A percentile compares a stretch with the other conserved stretches of the same genome.
These are phyloP conservation scores for Nyctanthes arbortristis DNA, from an alignment of 257 asterid genomes.

Conservation along the genomic window DNA sequence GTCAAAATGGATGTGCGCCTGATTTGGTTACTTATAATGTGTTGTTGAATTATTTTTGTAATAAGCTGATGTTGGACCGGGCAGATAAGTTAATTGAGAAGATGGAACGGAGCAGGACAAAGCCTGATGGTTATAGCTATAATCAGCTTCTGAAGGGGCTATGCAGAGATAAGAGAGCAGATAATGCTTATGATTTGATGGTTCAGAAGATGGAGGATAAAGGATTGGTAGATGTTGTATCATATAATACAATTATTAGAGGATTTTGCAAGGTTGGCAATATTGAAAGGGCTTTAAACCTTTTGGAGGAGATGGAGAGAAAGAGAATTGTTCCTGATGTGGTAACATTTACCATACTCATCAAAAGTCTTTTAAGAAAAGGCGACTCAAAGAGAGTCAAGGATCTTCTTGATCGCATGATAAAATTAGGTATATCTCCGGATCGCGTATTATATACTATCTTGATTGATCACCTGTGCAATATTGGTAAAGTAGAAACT, in stretches of 20 bases:
- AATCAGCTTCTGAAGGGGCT: conserved; percentile 83
- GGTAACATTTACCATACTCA: conserved; percentile 74
- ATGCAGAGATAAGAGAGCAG: conserved; percentile 77
- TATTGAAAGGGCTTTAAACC: conserved; percentile 57
- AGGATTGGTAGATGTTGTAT: conserved; percentile 77
- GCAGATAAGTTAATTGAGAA: conserved; percentile 71
- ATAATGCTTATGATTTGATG: conserved; percentile 65
- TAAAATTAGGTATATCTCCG: conserved; percentile 50
- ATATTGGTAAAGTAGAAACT: conserved; percentile 54
- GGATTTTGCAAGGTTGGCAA: conserved; percentile 64
- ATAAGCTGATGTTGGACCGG: conserved; percentile 65
- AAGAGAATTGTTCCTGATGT: conserved; percentile 76
- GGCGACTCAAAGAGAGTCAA: conserved; percentile 61
- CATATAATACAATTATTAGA: conserved; percentile 77
- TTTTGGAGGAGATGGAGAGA: conserved; percentile 69
- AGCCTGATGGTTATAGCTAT: conserved; percentile 81
- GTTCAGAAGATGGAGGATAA: conserved; percentile 65
- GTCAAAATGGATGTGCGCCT: conserved; percentile 80
- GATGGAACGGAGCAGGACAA: conserved; percentile 64
- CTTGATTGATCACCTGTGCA: conserved; percentile 68
- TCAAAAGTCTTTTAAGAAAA: conserved; percentile 70
- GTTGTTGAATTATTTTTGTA: conserved; percentile 73
- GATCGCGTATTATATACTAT: conserved; percentile 69
- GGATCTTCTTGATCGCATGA: conserved; percentile 74
- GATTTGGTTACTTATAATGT: conserved; percentile 76